phyloP scores from a whole-genome alignment of 2,329 filamentous ascomycete genomes.

The Fusarium veterinarium region DNA sequence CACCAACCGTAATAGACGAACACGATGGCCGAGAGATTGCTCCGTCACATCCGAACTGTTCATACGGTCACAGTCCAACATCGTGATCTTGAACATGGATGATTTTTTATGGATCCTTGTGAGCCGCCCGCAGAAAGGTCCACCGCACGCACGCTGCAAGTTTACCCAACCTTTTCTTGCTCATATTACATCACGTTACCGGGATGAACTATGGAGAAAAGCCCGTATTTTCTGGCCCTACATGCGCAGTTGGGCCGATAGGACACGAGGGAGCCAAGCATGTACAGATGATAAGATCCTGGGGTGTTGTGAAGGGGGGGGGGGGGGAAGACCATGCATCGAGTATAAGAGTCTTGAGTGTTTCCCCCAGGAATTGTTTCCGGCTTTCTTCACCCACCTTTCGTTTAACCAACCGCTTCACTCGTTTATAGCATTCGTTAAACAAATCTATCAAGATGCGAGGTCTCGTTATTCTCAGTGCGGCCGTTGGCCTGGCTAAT shows the following conservation, averaged over 20 bases:
- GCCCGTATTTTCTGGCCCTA: constrained; percentile 25
- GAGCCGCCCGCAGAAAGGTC: background rate
- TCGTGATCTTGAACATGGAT: constrained; percentile 22
- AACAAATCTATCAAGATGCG: constrained; percentile 21
- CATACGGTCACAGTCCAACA: constrained; percentile 12
- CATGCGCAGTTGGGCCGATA: constrained; percentile 18
- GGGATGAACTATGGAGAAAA: constrained; percentile 29
- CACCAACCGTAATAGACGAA: constrained; percentile 9
- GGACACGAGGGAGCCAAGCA: constrained; percentile 18
- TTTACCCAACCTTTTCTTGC: constrained; percentile 9
- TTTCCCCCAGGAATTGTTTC: background rate
- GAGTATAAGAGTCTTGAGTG: constrained; percentile 28
- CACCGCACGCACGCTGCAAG: constrained; percentile 2
- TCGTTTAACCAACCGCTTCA: constrained; percentile 33
- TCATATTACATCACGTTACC: constrained; percentile 31
- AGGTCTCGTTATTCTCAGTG: constrained; percentile 33
- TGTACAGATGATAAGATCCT: constrained; percentile 5
- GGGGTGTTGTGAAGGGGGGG: background rate
- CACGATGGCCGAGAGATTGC: background rate
- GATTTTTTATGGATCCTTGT: constrained; percentile 16
- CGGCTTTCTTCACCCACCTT: constrained; percentile 23
- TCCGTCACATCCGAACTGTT: constrained; percentile 25
- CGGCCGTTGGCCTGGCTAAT: constrained; percentile 36
- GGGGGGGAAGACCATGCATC: background rate
- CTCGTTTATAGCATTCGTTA: constrained; percentile 30